phyloP scores from a whole-genome alignment of 306 rosid species.

The Phaseolus lunatus region DNA sequence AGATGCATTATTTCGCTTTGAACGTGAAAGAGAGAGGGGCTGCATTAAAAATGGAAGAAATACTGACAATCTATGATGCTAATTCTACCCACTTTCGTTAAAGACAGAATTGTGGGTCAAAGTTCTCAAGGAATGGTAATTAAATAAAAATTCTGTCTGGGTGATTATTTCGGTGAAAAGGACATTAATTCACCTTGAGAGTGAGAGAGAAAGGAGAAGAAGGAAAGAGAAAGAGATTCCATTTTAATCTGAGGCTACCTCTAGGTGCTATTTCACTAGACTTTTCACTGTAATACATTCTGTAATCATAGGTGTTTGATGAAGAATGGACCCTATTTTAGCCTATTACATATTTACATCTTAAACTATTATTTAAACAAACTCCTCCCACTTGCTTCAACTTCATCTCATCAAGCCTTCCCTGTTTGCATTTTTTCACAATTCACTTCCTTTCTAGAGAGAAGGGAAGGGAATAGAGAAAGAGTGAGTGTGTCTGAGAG shows the following conservation, averaged over 20 bases:
- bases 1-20: constrained; percentile 44
- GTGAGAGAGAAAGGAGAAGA: constrained; percentile 48
- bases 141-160: constrained; percentile 60
- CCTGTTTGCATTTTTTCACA: constrained; percentile 37
- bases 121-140: constrained; percentile 65
- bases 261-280: constrained; percentile 53
- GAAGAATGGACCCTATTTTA: constrained; percentile 32
- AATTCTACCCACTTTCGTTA: constrained; percentile 58
- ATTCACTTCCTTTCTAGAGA: constrained; percentile 29
- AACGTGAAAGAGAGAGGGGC: constrained; percentile 39
- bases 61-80: constrained; percentile 55
- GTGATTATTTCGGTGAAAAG: constrained; percentile 74
- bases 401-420: constrained; percentile 47
- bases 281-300: constrained; percentile 58
- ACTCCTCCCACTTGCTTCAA: constrained; percentile 47
- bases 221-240: constrained; percentile 78
- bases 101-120: constrained; percentile 93
- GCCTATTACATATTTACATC: not conserved
- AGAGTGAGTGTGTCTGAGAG: constrained; percentile 32
- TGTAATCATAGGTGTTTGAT: constrained; percentile 40
- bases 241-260: constrained; percentile 60
- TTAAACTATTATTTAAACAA: constrained; percentile 38
- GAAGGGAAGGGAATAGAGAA: constrained; percentile 35
- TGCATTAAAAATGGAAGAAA: constrained; percentile 49
- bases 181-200: constrained; percentile 81